Evolutionary conservation across 2,329 filamentous ascomycete genomes (phyloP), one percentile per base, ranked within the genome.

Genomic region (Fusarium sp.): DNA sequence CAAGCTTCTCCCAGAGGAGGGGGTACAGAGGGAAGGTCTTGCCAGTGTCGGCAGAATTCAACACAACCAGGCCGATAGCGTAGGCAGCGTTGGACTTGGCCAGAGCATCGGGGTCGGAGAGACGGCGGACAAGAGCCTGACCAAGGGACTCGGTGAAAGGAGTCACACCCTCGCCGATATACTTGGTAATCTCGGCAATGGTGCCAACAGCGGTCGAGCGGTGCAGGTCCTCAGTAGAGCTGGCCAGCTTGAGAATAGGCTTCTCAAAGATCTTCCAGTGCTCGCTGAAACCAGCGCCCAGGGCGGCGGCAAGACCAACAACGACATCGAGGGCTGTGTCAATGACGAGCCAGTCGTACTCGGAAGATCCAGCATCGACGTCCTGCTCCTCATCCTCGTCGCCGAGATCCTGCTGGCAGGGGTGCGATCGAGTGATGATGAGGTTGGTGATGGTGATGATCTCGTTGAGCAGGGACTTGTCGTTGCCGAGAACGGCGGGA

Each of bases 201-300:
- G 96, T 94, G 76, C 96, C 96, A 22, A 98, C 93, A 56, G 95
- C 93, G 22, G 95, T 95, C 36, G 93, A 95, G 62, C 96, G 93
- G 87, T 98, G 96, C 40, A 94, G 91, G 57, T 92, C 88, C 83
- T 98, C 95, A 74, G 92, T 92, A 71, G 94, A 96, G 81, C 92
- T 93, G 61, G 94, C 92, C 78, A 95, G 96, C 85, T 94, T 96
- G 80, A 98, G 86, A 76, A 98, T 89, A 40, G 93, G 93, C 88
- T 96, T 96, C 87, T 98, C 94, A 76, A 98, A 98, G 78, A 97
- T 92, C 87, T 97, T 97, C 94, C 95, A 98, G 71, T 98, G 87
- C 85, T 98, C 93, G 64, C 89, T 88, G 79, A 98, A 98, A 76
- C 92, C 91, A 24, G 89, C 83, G 42, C 96, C 96, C 16, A 98